These are phyloP conservation scores for Vanrija sp. DNA, from an alignment of 1,284 basidiomycete species.

Conservation along the genomic window DNA sequence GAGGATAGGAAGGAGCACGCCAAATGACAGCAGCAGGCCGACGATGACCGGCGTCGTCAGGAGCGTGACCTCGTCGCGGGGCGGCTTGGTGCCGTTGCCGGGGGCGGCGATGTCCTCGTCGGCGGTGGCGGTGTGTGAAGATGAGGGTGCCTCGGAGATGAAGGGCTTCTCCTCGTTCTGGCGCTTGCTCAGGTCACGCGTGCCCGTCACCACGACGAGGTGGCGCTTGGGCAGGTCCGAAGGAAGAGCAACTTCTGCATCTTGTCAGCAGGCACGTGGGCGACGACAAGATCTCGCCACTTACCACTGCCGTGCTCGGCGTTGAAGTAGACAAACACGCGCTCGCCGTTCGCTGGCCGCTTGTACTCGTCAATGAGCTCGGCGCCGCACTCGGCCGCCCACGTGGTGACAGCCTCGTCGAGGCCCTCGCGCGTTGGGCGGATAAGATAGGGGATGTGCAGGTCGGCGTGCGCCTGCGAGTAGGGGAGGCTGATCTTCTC, in stretches of 20 bases:
- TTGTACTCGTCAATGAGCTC: conserved; percentile 18
- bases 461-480: conserved; percentile 21
- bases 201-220: conserved; percentile 40
- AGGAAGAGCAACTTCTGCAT: conserved; percentile 9
- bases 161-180: conserved; percentile 12
- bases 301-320: conserved; percentile 8
- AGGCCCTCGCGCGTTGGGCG: conserved; percentile 20
- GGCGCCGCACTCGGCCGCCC: conserved; percentile 39
- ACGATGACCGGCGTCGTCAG: conserved; percentile 73
- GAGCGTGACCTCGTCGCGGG: conserved; percentile 67
- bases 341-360: background rate
- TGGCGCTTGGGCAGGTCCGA: conserved; percentile 18
- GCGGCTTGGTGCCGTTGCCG: conserved; percentile 23
- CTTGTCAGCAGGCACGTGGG: background rate
- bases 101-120: conserved; percentile 15
- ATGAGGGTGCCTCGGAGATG: conserved; percentile 1
- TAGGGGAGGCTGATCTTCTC: conserved; percentile 13
- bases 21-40: conserved; percentile 62
- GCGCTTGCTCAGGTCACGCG: conserved; percentile 20
- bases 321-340: conserved; percentile 11
- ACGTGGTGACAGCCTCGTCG: conserved; percentile 25
- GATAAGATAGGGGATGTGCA: conserved; percentile 22
- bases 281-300: background rate
- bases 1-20: conserved; percentile 67
- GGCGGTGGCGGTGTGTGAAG: conserved; percentile 11